phyloP scores from a whole-genome alignment of 352 stramenopile genomes.

The Elongisporangium senticosum region DNA sequence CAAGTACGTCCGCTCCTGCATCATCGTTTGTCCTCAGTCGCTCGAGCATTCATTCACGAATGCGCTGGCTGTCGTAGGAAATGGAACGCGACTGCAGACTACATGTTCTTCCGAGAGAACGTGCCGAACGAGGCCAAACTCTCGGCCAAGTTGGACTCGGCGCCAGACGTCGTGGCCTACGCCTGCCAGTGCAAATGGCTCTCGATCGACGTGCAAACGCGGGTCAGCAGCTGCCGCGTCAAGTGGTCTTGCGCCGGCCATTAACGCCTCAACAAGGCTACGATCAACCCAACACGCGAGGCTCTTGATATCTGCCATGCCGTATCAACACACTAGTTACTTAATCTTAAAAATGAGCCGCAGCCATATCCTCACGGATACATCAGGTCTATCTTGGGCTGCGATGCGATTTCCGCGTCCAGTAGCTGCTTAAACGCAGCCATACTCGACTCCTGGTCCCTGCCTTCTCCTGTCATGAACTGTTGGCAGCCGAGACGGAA shows the following conservation, averaged over 20 bases:
- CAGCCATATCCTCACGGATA: slow-evolving; percentile 15
- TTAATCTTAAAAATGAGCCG: slow-evolving; percentile 1
- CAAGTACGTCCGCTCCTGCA: slow-evolving; percentile 31
- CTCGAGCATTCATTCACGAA: background rate
- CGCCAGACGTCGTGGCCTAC: slow-evolving; percentile 48
- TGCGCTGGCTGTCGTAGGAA: slow-evolving; percentile 25
- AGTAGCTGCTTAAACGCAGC: slow-evolving; percentile 30
- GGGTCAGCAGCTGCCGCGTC: slow-evolving; percentile 43
- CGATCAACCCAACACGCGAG: background rate
- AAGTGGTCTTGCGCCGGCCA: slow-evolving; percentile 75
- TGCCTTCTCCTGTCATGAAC: slow-evolving; percentile 8
- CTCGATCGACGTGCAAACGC: slow-evolving; percentile 43
- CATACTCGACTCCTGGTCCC: slow-evolving; percentile 10
- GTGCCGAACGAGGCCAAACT: slow-evolving; percentile 67
- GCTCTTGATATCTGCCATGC: background rate
- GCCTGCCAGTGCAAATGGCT: slow-evolving; percentile 83
- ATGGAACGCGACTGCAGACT: slow-evolving; percentile 64
- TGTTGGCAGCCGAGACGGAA: slow-evolving; percentile 26
- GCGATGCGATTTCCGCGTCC: slow-evolving; percentile 40
- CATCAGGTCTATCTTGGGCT: slow-evolving; percentile 47
- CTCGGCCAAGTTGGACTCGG: slow-evolving; percentile 49
- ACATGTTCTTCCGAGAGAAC: slow-evolving; percentile 86
- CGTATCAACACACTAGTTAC: background rate
- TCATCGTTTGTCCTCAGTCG: background rate
- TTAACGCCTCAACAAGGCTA: slow-evolving; percentile 11